A percentile compares a stretch with the other conserved stretches of the same genome.
Conservation (phyloP, 345 rosid species). For the Syzygium aromaticum region DNA sequence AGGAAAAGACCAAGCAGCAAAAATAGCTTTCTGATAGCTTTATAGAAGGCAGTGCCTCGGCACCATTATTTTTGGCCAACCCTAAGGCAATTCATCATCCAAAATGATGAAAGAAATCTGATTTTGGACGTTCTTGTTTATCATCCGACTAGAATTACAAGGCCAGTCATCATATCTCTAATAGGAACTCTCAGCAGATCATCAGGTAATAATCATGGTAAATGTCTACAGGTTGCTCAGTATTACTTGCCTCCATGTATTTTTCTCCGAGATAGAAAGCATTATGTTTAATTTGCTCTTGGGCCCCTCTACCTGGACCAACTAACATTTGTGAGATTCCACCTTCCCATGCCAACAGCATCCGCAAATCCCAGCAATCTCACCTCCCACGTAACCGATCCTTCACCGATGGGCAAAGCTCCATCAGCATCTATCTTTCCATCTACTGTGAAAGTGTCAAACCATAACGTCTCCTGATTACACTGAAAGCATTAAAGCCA, state of each 20-base stretch:
- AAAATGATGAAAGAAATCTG: not conserved
- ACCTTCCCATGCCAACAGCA: not conserved
- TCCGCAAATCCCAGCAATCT: not conserved
- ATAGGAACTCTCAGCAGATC: not conserved
- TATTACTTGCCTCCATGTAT: not conserved
- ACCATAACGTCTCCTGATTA: not conserved
- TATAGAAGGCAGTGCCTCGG: not conserved
- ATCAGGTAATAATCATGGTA: not conserved
- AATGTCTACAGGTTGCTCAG: not conserved
- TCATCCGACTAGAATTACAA: not conserved
- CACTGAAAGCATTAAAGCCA: not conserved
- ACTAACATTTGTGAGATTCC: not conserved
- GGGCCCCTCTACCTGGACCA: not conserved
- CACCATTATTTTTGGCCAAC: not conserved
- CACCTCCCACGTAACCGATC: not conserved
- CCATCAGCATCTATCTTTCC: not conserved
- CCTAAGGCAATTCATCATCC: not conserved
- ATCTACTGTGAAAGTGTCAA: not conserved
- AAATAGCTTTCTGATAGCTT: not conserved
- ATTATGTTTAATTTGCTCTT: not conserved
- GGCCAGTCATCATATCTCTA: not conserved
- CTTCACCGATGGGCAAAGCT: not conserved
- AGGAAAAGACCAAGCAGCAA: not conserved
- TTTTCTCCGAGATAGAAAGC: not conserved
- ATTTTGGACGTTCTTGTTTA: not conserved